These are phyloP conservation scores for Fistulinella cinereoalba DNA, from an alignment of 1,284 basidiomycete species.

Conservation along the genomic window DNA sequence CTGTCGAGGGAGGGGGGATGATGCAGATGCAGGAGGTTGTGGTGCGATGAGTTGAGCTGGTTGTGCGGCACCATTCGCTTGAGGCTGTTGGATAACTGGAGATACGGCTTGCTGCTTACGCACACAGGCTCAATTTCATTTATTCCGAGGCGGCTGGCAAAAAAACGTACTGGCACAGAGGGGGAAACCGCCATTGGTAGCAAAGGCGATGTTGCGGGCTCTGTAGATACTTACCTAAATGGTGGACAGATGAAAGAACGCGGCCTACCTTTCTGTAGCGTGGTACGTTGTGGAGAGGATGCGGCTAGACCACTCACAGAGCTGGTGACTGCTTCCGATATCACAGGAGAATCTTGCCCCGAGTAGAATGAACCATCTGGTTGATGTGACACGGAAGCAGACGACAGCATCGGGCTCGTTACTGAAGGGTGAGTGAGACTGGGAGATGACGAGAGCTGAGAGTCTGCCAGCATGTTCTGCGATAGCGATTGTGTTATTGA, in stretches of 20 bases:
- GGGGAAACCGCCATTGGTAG: conserved; percentile 39
- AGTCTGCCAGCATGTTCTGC: conserved; percentile 43
- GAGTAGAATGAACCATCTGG: conserved; percentile 70
- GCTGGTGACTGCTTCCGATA: conserved; percentile 65
- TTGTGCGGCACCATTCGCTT: conserved; percentile 36
- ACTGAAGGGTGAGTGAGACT: conserved; percentile 77
- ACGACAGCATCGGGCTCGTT: conserved; percentile 75
- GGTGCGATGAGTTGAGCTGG: conserved; percentile 28
- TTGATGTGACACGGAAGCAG: conserved; percentile 69
- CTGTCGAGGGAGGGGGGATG: conserved; percentile 63
- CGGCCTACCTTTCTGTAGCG: conserved; percentile 44
- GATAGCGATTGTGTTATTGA: conserved; percentile 39
- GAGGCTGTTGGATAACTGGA: conserved; percentile 33
- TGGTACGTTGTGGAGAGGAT: conserved; percentile 50
- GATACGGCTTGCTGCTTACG: conserved; percentile 29
- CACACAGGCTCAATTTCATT: conserved; percentile 15
- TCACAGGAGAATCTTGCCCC: conserved; percentile 63
- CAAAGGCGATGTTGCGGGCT: conserved; percentile 39
- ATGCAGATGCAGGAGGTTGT: conserved; percentile 34
- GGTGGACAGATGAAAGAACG: conserved; percentile 7
- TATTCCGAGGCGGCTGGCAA: conserved; percentile 6
- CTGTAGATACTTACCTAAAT: conserved; percentile 34
- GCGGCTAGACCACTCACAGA: conserved; percentile 52
- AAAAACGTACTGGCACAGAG: conserved; percentile 35
- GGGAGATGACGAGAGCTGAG: conserved; percentile 61